A percentile compares a stretch with the other conserved stretches of the same genome.
Conservation (phyloP, 257 asterid genomes). For the Nicotiana attenuata region DNA sequence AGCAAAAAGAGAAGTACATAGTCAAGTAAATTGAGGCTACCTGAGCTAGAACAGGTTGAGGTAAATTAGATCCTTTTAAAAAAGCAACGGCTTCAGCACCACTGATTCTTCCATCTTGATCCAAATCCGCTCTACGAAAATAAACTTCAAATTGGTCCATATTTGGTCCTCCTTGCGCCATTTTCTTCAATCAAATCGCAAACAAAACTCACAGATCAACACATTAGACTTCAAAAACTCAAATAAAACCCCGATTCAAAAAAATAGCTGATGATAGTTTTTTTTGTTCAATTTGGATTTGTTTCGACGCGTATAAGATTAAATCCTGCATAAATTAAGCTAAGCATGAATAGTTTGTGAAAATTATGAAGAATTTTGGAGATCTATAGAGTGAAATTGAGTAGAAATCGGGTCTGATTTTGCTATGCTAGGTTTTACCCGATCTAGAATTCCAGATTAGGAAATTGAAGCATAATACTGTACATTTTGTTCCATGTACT, state of each 20-base stretch:
- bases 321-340: not conserved
- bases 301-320: not conserved
- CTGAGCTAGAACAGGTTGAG: constrained; percentile 79
- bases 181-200: constrained; percentile 12
- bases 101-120: constrained; percentile 90
- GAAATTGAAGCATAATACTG: not conserved
- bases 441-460: constrained; percentile 1
- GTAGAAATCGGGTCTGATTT: not conserved
- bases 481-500: constrained; percentile 1
- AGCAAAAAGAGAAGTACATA: not conserved
- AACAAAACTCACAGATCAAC: constrained; percentile 5
- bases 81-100: constrained; percentile 87
- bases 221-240: not conserved
- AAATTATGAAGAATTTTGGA: not conserved
- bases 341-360: not conserved
- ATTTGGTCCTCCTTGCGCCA: constrained; percentile 40
- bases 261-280: not conserved
- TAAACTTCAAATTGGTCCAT: constrained; percentile 80
- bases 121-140: constrained; percentile 86
- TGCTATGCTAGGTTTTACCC: constrained; percentile 6
- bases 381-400: not conserved
- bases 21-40: constrained; percentile 20
- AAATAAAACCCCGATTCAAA: not conserved
- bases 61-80: constrained; percentile 78
- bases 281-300: not conserved